Percentiles rank a stretch among this genome's conserved stretches.
These are phyloP conservation scores for Kwoniella pini DNA, from an alignment of 768 basidiomycete species.

Conservation along the genomic window DNA sequence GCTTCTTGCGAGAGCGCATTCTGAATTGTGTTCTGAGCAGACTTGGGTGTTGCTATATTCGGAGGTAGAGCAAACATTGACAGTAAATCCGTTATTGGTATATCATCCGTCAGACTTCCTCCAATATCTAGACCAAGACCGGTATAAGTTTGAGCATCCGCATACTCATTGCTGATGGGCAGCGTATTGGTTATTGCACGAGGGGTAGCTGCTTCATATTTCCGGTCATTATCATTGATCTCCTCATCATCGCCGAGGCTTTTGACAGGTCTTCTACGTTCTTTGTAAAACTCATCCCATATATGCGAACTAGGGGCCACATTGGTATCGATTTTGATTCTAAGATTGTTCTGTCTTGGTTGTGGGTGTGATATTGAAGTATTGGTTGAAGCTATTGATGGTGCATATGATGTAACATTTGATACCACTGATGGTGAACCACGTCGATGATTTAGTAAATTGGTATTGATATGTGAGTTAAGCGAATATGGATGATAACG, in stretches of 20 bases:
- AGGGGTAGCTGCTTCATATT: neutral
- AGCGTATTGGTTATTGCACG: neutral
- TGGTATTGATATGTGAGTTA: neutral
- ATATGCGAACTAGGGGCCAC: slow-evolving; percentile 14
- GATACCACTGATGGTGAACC: slow-evolving; percentile 10
- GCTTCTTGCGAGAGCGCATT: neutral
- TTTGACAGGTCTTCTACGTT: neutral
- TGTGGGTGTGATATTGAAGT: neutral
- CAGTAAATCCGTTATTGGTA: slow-evolving; percentile 4
- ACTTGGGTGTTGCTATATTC: neutral
- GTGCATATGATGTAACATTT: slow-evolving; percentile 3
- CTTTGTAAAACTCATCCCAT: slow-evolving; percentile 18
- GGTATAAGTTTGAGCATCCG: no score
- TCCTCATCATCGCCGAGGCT: neutral
- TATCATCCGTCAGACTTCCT: neutral
- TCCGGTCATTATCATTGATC: neutral
- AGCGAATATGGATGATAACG: slow-evolving; percentile 6
- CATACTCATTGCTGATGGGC: neutral
- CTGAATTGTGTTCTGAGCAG: neutral
- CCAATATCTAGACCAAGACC: no score
- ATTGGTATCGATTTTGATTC: slow-evolving; percentile 12
- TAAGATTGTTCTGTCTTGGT: neutral
- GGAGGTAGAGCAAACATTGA: slow-evolving; percentile 14
- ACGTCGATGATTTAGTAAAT: neutral
- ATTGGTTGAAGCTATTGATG: neutral